Evolutionary conservation across 2,329 filamentous ascomycete genomes (phyloP).

Genomic region (Alternaria hordeiaustralica): DNA sequence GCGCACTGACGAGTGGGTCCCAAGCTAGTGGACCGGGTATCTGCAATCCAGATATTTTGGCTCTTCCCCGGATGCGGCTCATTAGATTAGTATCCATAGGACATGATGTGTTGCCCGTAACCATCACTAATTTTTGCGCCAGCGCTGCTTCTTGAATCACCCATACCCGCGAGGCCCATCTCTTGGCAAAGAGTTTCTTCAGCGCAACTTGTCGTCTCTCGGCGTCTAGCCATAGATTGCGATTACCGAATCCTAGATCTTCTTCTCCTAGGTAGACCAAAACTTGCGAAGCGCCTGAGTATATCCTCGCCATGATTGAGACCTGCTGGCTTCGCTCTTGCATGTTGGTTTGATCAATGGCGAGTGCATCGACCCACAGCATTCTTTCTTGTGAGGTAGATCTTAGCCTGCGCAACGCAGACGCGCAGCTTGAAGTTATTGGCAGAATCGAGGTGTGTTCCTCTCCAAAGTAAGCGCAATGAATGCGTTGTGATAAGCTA

Average conservation of each 20-base stretch:
- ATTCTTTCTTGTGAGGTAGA: constrained; percentile 2
- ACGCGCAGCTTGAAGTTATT: constrained; percentile 18
- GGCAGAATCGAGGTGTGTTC: neutral
- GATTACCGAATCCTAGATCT: constrained; percentile 10
- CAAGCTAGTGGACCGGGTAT: constrained; percentile 19
- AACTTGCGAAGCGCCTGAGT: constrained; percentile 14
- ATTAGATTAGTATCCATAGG: constrained; percentile 10
- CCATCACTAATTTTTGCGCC: constrained; percentile 15
- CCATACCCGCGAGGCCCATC: constrained; percentile 22
- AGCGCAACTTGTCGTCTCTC: constrained; percentile 10
- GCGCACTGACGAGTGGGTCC: constrained; percentile 17
- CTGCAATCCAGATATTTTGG: constrained; percentile 10
- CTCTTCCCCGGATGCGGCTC: constrained; percentile 17
- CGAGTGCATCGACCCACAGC: constrained; percentile 25
- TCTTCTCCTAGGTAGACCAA: constrained; percentile 18
- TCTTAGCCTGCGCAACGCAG: constrained; percentile 17
- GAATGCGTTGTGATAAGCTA: constrained; percentile 11
- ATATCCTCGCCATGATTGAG: constrained; percentile 23
- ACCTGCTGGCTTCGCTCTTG: constrained; percentile 26
- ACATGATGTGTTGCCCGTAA: constrained; percentile 11
- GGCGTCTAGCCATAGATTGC: constrained; percentile 12
- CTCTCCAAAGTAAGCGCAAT: constrained; percentile 14
- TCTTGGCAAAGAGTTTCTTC: constrained; percentile 12
- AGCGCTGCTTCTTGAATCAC: constrained; percentile 27
- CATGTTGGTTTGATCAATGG: constrained; percentile 22